Conservation (phyloP, 2,329 filamentous ascomycete species). For the Cladosporium sp. region DNA sequence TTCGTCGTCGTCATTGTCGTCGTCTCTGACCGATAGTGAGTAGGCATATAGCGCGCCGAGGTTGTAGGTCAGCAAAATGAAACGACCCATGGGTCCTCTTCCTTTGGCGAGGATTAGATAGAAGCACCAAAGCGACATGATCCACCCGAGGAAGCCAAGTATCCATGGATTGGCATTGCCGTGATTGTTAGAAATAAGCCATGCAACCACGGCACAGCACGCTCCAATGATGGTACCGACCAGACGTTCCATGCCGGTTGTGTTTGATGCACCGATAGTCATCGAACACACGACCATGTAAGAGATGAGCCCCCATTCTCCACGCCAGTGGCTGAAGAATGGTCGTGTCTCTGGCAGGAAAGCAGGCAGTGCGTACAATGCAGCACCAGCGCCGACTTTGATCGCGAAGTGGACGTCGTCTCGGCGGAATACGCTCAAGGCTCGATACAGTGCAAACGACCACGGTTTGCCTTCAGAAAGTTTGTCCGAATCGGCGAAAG, state of each 20-base stretch:
- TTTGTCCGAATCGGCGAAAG: conserved; percentile 24
- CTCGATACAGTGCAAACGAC: conserved; percentile 51
- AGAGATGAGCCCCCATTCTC: conserved; percentile 92
- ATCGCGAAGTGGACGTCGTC: conserved; percentile 75
- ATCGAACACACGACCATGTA: conserved; percentile 99
- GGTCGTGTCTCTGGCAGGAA: conserved; percentile 76
- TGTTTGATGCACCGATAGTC: conserved; percentile 95
- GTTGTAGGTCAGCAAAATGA: conserved; percentile 94
- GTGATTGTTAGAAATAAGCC: conserved; percentile 59
- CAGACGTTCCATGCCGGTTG: conserved; percentile 81
- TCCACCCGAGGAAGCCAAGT: conserved; percentile 76
- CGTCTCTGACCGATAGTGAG: conserved; percentile 72
- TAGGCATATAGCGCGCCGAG: conserved; percentile 92
- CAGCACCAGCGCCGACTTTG: conserved; percentile 88
- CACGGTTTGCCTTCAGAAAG: conserved; percentile 19
- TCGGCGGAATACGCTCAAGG: conserved; percentile 54
- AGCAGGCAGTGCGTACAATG: conserved; percentile 82
- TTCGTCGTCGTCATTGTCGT: conserved; percentile 80
- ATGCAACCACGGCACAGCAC: conserved; percentile 67
- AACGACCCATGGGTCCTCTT: conserved; percentile 86
- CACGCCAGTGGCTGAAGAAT: conserved; percentile 81
- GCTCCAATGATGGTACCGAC: conserved; percentile 82
- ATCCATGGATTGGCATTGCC: conserved; percentile 64
- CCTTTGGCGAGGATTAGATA: conserved; percentile 82
- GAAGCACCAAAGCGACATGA: conserved; percentile 74